Conservation (phyloP, 257 asterid genomes). For the Cynanchum wilfordii region DNA sequence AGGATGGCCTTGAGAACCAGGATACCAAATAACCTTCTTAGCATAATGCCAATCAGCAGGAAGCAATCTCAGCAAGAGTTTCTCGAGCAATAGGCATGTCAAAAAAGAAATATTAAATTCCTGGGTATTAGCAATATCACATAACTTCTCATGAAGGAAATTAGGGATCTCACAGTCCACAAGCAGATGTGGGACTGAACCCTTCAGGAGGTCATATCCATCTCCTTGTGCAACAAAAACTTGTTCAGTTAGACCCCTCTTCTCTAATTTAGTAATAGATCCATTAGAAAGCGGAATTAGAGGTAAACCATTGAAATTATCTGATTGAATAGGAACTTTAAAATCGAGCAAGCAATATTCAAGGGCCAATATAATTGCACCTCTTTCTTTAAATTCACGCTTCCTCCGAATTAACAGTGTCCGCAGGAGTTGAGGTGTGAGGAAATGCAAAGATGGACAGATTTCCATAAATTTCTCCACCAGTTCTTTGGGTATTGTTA, state of each 20-base stretch:
- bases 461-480: conserved; percentile 67
- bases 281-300: conserved; percentile 84
- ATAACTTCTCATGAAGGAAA: conserved; percentile 51
- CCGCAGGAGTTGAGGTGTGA: conserved; percentile 81
- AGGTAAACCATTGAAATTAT: conserved; percentile 69
- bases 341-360: conserved; percentile 93
- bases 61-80: conserved; percentile 58
- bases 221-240: conserved; percentile 74
- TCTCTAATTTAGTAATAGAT: conserved; percentile 65
- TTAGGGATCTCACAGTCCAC: conserved; percentile 61
- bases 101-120: conserved; percentile 64
- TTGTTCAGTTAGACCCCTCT: conserved; percentile 61
- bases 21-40: conserved; percentile 74
- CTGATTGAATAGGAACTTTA: conserved; percentile 46
- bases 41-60: conserved; percentile 79
- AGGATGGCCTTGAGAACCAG: conserved; percentile 70
- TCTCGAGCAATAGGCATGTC: conserved; percentile 76
- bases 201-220: conserved; percentile 78
- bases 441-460: conserved; percentile 71
- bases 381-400: conserved; percentile 69
- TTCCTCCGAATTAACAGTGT: conserved; percentile 62
- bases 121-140: conserved; percentile 59
- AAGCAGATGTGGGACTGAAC: conserved; percentile 73
- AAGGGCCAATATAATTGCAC: conserved; percentile 75
- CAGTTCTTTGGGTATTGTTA: conserved; percentile 54